Evolutionary conservation across 495 filamentous ascomycete species (phyloP), one percentile per base, ranked within the genome.

Genomic region (Cudoniella acicularis): DNA sequence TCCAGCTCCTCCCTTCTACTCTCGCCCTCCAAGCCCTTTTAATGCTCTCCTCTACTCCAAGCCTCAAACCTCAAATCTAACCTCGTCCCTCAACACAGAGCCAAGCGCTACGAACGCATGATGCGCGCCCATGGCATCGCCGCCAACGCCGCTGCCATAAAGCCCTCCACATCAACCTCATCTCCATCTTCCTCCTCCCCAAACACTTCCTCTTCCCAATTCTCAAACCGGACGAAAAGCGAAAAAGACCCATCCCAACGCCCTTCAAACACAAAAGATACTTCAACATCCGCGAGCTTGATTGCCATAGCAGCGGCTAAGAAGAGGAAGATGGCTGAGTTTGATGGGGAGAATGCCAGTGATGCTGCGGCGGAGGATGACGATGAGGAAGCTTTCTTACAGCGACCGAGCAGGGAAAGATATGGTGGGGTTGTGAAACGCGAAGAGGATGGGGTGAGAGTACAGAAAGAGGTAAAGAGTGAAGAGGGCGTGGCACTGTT

Each of bases 41-140:
- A 25, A 49, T 41, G 18, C 18, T 43, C 26, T 52, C 20, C n/a
- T 23, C 11, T 25, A 41, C 25, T 23, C 25, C 36, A 25, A 50
- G 9, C 45, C 22, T 24, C 30, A 18, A 49, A 11, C 18, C 43
- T 45, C 25, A 43, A 23, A 57, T 20, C 52, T 23, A 53, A 20
- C 45, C 30, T 46, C 18, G 6, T 16, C 24, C 50, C 45, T 11
- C 36, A 46, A 30, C 56, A 53, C 50, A 87, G 84, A 1, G 81
- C 83, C 16, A 87, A 87, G 66, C 77, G 85, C 49, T 88, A 84
- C 59, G 82, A 85, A 70, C 78, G 85, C 1, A 76, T 88, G 43
- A 74, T 85, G 68, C 84, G 84, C 64, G 72, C 78, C 1, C 76
- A 86, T 60, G 73, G 74, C 36, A 82, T 83, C 55, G 52, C 64